Conservation (phyloP, 768 basidiomycete genomes). For the Lactifluus echinatus region DNA sequence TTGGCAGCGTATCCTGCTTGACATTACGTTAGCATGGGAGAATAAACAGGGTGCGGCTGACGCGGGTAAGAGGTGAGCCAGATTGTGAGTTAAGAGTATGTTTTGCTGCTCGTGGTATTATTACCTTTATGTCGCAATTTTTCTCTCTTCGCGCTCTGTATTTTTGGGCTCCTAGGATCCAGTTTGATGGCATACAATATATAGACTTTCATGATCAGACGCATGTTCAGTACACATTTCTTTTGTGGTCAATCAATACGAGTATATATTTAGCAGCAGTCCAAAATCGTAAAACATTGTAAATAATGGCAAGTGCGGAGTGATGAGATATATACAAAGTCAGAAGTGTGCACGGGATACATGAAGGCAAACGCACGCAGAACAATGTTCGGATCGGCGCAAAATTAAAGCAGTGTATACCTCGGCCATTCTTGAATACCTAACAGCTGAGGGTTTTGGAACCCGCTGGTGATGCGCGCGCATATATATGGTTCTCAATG, state of each 20-base stretch:
- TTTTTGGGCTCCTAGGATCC: slow-evolving; percentile 8
- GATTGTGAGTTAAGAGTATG: neutral
- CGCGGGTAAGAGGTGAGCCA: neutral
- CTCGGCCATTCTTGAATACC: too few relatives aligned
- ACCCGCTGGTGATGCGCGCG: too few relatives aligned
- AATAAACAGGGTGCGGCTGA: neutral
- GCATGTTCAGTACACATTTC: neutral
- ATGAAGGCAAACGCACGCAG: too few relatives aligned
- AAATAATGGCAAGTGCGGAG: too few relatives aligned
- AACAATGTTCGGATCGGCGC: too few relatives aligned
- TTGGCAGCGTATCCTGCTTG: slow-evolving; percentile 28
- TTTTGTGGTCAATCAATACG: neutral
- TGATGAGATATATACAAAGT: too few relatives aligned
- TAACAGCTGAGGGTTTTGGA: too few relatives aligned
- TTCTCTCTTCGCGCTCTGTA: neutral
- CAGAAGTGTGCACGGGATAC: too few relatives aligned
- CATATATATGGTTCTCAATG: too few relatives aligned
- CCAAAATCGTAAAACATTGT: too few relatives aligned
- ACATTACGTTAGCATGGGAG: neutral
- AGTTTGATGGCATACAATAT: neutral
- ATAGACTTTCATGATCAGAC: neutral
- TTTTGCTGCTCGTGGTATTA: neutral
- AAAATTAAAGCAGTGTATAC: too few relatives aligned
- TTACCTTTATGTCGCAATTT: slow-evolving; percentile 4
- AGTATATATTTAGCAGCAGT: too few relatives aligned